Conservation (phyloP, 345 rosid species). For the Eucalyptus marginata region DNA sequence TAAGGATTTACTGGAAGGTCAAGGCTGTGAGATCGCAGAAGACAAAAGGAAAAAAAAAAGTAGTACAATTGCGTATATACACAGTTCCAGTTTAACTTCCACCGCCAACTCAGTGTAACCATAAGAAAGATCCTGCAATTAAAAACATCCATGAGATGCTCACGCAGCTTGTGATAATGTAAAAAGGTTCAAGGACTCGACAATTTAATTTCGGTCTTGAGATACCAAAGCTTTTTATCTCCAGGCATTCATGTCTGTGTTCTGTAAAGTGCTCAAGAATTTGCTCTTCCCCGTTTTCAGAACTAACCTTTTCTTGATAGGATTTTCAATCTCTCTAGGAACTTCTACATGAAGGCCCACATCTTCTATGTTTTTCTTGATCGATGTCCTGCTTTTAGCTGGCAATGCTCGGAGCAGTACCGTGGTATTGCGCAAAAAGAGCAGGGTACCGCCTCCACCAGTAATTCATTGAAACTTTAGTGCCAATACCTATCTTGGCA, state of each 20-base stretch:
- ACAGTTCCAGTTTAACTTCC: conserved; percentile 64
- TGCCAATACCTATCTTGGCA: conserved; percentile 75
- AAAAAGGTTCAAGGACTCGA: background rate
- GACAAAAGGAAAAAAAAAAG: conserved; percentile 28
- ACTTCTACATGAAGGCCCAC: background rate
- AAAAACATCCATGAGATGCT: background rate
- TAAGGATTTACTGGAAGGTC: conserved; percentile 44
- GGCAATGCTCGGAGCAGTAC: conserved; percentile 69
- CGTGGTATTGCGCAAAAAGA: conserved; percentile 52
- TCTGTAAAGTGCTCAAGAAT: conserved; percentile 28
- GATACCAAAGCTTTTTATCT: conserved; percentile 22
- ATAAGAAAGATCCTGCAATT: conserved; percentile 25
- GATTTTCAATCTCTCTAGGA: conserved; percentile 17
- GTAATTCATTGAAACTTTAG: conserved; percentile 66
- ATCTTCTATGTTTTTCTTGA: conserved; percentile 4
- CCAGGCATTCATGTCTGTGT: conserved; percentile 65
- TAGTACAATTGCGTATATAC: conserved; percentile 45
- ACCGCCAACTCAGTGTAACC: conserved; percentile 38
- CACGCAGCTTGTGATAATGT: background rate
- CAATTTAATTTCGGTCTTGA: background rate
- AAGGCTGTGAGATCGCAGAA: conserved; percentile 21
- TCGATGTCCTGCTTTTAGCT: conserved; percentile 21
- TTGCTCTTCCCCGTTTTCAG: background rate
- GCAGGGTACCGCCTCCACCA: conserved; percentile 54
- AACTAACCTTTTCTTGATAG: conserved; percentile 17